Evolutionary conservation across 306 rosid genomes (phyloP), one percentile per base, ranked within the genome.

Genomic region (Acmispon strigosus): DNA sequence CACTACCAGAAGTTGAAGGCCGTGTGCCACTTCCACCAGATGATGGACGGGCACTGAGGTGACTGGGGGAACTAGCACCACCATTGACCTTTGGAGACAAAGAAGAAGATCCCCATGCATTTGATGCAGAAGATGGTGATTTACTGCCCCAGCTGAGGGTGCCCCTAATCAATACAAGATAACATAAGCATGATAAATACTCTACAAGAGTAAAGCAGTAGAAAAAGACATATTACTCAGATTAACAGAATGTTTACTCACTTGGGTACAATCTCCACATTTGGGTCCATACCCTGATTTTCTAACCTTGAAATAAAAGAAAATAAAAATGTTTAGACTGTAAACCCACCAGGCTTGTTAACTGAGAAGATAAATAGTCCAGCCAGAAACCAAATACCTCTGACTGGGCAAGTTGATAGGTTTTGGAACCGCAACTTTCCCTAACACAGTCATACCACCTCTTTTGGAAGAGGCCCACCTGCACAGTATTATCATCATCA

Each of bases 261-360:
- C 99, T 82, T 95, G 85, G 97, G 99, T 57, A 95, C 99, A 78
- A 95, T 91, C 83, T 95, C 97, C 84, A 95, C 99, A 78, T 72
- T 91, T 48, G 99, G 97, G 74, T 95, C 96, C 74, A 86, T 57
- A 72, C 99, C 99, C 65, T 86, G 92, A 80, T 91, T 95, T 89
- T 95, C 99, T 79, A 88, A 86, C 96, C 99, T 95, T 83, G 2
- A 22, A 12, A 87, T 37, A 76, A 58, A 78, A 64, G 62, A 73
- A 76, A 44, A 22, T 53, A 19, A 13, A 79, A 37, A n/a, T 52
- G 24, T 63, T 78, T 55, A 82, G 88, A 74, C 20, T 68, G 27
- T 56, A 84, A 76, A 73, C 57, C 51, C 55, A 63, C 37, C 29
- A 61, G 36, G 22, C 15, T 41, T 58, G 27, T 45, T 63, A 76